phyloP scores from a whole-genome alignment of 352 stramenopile species.

The Albugo candida region DNA sequence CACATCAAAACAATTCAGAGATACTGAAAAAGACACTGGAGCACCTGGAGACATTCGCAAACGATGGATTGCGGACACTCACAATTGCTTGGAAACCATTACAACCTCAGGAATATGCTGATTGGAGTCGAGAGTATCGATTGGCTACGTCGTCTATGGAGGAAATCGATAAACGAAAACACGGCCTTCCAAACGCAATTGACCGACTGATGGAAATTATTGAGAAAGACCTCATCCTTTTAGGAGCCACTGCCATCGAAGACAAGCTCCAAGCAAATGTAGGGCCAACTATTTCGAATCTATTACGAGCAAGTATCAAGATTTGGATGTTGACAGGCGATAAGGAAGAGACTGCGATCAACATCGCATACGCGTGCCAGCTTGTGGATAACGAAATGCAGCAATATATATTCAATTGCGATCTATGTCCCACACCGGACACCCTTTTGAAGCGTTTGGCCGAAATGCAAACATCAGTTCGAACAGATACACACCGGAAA shows the following conservation, averaged over 20 bases:
- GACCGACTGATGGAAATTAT: constrained; percentile 57
- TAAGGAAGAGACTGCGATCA: constrained; percentile 89
- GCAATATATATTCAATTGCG: constrained; percentile 43
- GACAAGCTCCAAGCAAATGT: constrained; percentile 86
- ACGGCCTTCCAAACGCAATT: constrained; percentile 38
- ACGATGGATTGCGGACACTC: constrained; percentile 71
- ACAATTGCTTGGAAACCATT: constrained; percentile 48
- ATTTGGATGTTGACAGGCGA: constrained; percentile 89
- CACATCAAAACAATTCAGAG: constrained; percentile 30
- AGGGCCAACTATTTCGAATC: constrained; percentile 61
- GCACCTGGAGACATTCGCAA: constrained; percentile 61
- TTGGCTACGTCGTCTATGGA: constrained; percentile 41
- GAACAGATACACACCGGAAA: constrained; percentile 18
- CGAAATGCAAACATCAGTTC: constrained; percentile 3
- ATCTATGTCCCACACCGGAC: constrained; percentile 32
- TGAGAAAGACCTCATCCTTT: constrained; percentile 55
- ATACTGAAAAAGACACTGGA: constrained; percentile 31
- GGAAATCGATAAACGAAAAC: constrained; percentile 66
- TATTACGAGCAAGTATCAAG: constrained; percentile 77
- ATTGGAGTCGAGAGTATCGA: constrained; percentile 49
- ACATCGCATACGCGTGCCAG: constrained; percentile 83
- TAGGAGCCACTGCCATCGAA: constrained; percentile 85
- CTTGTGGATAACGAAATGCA: constrained; percentile 79
- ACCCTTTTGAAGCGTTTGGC: constrained; percentile 17
- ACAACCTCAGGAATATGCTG: constrained; percentile 26